These are phyloP conservation scores for Immersiella caudata DNA, from an alignment of 495 filamentous ascomycete species.

Conservation along the genomic window DNA sequence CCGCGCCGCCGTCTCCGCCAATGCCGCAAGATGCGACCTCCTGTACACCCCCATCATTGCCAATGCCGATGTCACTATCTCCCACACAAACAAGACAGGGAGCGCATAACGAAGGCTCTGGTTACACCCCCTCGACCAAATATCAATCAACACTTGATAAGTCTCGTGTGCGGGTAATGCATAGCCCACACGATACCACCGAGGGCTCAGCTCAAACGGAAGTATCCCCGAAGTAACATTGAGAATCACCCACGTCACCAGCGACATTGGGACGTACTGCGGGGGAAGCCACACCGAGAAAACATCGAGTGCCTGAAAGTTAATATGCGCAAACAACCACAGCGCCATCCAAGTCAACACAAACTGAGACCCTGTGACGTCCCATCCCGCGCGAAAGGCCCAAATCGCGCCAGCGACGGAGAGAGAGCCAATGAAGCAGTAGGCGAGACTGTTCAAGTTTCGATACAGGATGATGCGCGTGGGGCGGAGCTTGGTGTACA, in stretches of 20 bases:
- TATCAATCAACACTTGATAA: constrained; percentile 49
- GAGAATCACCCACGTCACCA: constrained; percentile 53
- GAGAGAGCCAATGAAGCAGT: constrained; percentile 51
- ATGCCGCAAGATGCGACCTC: constrained; percentile 39
- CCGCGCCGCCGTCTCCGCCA: constrained; percentile 41
- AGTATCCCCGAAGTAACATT: constrained; percentile 52
- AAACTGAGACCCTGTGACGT: constrained; percentile 52
- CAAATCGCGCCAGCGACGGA: constrained; percentile 52
- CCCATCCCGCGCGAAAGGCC: constrained; percentile 54
- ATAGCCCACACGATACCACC: constrained; percentile 53
- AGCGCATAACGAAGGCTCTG: constrained; percentile 45
- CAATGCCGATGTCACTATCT: constrained; percentile 33
- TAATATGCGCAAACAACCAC: constrained; percentile 57
- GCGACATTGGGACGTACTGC: constrained; percentile 48
- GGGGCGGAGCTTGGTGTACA: constrained; percentile 43
- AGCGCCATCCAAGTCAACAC: constrained; percentile 50
- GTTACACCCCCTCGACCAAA: constrained; percentile 56
- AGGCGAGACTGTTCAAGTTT: constrained; percentile 42
- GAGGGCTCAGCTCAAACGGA: constrained; percentile 51
- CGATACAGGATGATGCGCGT: constrained; percentile 50
- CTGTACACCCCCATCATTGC: constrained; percentile 45
- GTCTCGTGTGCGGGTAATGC: constrained; percentile 51
- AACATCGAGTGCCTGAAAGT: constrained; percentile 54
- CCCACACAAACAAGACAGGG: constrained; percentile 49
- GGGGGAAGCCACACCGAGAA: constrained; percentile 50